These are phyloP conservation scores for Vachellia collinsii DNA, from an alignment of 306 rosid species.

Conservation along the genomic window DNA sequence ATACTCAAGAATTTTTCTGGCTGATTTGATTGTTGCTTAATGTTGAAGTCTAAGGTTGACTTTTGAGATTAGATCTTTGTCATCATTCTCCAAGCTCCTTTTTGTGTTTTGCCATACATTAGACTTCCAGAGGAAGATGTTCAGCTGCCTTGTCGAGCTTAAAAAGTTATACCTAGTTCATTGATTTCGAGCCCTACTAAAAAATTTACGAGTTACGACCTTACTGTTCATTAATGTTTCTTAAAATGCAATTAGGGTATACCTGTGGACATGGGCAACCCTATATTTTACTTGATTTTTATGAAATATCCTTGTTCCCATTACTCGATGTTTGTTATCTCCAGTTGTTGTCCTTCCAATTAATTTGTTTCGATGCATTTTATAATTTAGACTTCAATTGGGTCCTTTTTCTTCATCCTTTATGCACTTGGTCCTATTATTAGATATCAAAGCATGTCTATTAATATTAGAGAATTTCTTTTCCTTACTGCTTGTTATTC, in stretches of 20 bases:
- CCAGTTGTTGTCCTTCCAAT: not conserved
- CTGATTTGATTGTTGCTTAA: slow-evolving; percentile 36
- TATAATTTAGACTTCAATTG: slow-evolving; percentile 23
- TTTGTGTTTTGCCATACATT: slow-evolving; percentile 15
- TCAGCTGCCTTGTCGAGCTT: slow-evolving; percentile 1
- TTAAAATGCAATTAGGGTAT: slow-evolving; percentile 27
- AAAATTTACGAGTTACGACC: not conserved
- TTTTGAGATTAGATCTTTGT: slow-evolving; percentile 28
- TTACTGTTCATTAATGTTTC: slow-evolving; percentile 21
- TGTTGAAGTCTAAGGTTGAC: slow-evolving; percentile 45
- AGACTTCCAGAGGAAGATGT: not conserved
- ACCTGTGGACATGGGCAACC: slow-evolving; percentile 14
- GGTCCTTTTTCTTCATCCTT: slow-evolving; percentile 22
- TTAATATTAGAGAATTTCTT: slow-evolving; percentile 20
- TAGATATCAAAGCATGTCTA: slow-evolving; percentile 12
- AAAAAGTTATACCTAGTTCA: slow-evolving; percentile 10
- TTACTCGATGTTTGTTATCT: not conserved
- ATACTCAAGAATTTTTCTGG: slow-evolving; percentile 18
- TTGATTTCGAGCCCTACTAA: slow-evolving; percentile 12
- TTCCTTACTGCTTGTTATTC: slow-evolving; percentile 6
- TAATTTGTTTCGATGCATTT: slow-evolving; percentile 5
- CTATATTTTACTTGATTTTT: slow-evolving; percentile 18
- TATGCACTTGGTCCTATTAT: slow-evolving; percentile 20
- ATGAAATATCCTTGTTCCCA: not conserved
- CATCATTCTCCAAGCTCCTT: slow-evolving; percentile 31